These are phyloP conservation scores for Chloranthus sessilifolius DNA, from an alignment of 164 flowering plant genomes.

Conservation along the genomic window DNA sequence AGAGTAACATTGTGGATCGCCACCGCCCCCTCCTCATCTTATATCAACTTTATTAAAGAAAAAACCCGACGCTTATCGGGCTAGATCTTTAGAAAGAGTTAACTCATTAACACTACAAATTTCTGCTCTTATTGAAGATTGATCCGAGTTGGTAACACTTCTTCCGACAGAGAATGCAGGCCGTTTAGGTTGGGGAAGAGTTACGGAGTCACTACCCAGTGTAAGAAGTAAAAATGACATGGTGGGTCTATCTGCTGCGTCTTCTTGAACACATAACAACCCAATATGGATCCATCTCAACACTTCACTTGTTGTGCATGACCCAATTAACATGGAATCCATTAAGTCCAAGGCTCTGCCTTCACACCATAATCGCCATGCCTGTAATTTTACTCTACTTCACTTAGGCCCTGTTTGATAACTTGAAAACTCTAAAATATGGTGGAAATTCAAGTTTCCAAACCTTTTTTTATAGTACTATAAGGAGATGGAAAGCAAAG, in stretches of 20 bases:
- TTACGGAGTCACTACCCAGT: background rate
- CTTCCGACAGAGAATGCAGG: background rate
- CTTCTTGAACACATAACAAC: constrained; percentile 12
- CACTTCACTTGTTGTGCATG: constrained; percentile 2
- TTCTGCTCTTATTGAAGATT: constrained; percentile 8
- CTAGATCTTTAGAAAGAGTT: no score
- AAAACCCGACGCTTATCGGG: no score
- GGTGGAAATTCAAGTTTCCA: no score
- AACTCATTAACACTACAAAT: no score
- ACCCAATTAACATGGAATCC: constrained; percentile 2
- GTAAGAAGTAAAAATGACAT: constrained; percentile 4
- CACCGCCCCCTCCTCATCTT: no score
- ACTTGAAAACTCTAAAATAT: no score
- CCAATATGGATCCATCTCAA: constrained; percentile 11
- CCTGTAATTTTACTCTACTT: constrained; percentile 5
- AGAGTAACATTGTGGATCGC: no score
- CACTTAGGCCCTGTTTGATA: no score
- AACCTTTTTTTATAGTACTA: no score
- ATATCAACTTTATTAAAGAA: no score
- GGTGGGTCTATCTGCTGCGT: constrained; percentile 8
- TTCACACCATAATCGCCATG: constrained; percentile 8
- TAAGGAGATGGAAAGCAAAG: no score
- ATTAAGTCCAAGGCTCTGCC: constrained; percentile 2
- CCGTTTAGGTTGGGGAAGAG: constrained; percentile 3
- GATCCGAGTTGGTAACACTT: background rate